A percentile compares a stretch with the other conserved stretches of the same genome.
Evolutionary conservation across 2,329 filamentous ascomycete genomes (phyloP).

Genomic region (Sclerotinia glacialis): DNA sequence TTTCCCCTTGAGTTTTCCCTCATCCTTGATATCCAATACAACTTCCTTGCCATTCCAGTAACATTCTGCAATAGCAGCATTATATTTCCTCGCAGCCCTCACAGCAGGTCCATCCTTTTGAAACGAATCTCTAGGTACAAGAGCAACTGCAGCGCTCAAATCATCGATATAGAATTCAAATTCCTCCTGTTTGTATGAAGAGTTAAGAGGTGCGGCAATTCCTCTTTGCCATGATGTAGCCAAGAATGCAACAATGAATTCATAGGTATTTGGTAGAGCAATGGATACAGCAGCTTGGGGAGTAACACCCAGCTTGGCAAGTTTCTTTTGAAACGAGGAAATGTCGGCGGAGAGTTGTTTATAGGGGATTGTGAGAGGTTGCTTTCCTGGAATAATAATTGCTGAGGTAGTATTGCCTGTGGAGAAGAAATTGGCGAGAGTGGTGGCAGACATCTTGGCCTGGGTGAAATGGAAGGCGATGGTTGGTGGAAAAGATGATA

Average conservation of each 20-base stretch:
- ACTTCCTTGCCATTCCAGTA: constrained; percentile 74
- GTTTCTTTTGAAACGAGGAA: constrained; percentile 69
- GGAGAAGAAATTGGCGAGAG: constrained; percentile 57
- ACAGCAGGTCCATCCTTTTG: constrained; percentile 67
- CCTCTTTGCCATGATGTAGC: constrained; percentile 82
- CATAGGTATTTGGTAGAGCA: constrained; percentile 78
- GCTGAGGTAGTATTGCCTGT: constrained; percentile 53
- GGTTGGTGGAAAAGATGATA: constrained; percentile 3
- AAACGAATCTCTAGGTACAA: constrained; percentile 72
- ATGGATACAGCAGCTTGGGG: constrained; percentile 74
- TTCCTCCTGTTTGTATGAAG: constrained; percentile 83
- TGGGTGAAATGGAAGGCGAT: constrained; percentile 4
- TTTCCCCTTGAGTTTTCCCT: constrained; percentile 60
- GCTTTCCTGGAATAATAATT: constrained; percentile 69
- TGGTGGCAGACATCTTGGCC: constrained; percentile 41
- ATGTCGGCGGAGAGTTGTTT: constrained; percentile 64
- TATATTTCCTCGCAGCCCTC: constrained; percentile 72
- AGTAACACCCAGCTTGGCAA: constrained; percentile 70
- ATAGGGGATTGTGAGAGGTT: constrained; percentile 68
- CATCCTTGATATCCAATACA: constrained; percentile 73
- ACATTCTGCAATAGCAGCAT: constrained; percentile 81
- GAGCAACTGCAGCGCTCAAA: constrained; percentile 72
- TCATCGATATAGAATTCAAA: constrained; percentile 93
- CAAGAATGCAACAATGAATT: constrained; percentile 84
- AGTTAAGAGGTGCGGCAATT: constrained; percentile 82